phyloP scores from a whole-genome alignment of 2,329 filamentous ascomycete genomes.

The Cucurbitaria berberidis region DNA sequence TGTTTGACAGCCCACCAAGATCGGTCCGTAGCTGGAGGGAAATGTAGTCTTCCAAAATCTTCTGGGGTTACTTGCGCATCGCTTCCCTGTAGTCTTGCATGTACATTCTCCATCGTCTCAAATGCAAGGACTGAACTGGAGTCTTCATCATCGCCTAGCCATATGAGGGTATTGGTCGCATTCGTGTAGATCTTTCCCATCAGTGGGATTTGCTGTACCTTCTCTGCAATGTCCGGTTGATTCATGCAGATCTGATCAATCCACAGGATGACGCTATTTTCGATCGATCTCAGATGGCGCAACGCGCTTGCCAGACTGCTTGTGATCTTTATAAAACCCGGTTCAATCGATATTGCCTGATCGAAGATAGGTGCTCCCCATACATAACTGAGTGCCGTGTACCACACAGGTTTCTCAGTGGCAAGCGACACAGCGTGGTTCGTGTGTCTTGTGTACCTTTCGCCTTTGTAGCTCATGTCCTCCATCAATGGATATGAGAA shows the following conservation, averaged over 20 bases:
- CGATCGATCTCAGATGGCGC: conserved; percentile 15
- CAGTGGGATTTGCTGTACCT: conserved; percentile 31
- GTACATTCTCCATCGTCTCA: conserved; percentile 18
- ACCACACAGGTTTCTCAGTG: conserved; percentile 22
- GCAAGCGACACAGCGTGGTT: conserved; percentile 27
- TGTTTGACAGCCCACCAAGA: conserved; percentile 24
- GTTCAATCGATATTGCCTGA: conserved; percentile 10
- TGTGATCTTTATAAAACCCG: conserved; percentile 15
- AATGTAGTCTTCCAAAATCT: conserved; percentile 23
- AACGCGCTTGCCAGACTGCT: conserved; percentile 25
- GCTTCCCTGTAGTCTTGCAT: conserved; percentile 18
- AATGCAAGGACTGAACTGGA: conserved; percentile 23
- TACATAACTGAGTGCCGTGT: conserved; percentile 31
- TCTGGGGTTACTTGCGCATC: conserved; percentile 17
- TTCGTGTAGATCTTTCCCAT: conserved; percentile 34
- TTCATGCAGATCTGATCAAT: conserved; percentile 33
- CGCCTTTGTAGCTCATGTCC: not conserved
- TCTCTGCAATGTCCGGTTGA: conserved; percentile 27
- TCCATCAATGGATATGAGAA: too few relatives aligned
- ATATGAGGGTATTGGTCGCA: conserved; percentile 36
- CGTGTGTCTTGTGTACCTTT: conserved; percentile 12
- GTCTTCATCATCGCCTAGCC: conserved; percentile 30
- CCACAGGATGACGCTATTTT: conserved; percentile 31
- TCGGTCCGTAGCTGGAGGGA: conserved; percentile 14
- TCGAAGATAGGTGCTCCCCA: conserved; percentile 31